Conservation (phyloP, 1,284 basidiomycete species). For the Irpex sp. region DNA sequence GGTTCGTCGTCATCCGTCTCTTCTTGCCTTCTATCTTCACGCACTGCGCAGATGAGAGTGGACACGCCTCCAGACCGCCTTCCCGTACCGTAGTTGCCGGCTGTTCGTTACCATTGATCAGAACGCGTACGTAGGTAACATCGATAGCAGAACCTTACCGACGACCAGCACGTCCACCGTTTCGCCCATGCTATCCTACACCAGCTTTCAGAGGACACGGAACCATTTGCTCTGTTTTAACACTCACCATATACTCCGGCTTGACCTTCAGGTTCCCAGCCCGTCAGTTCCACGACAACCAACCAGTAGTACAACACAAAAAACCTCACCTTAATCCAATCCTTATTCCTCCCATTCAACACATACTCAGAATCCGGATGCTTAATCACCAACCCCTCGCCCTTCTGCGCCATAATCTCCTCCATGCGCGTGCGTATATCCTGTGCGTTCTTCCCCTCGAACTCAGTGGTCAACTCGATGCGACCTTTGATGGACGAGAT, state of each 20-base stretch:
- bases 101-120: conserved; percentile 27
- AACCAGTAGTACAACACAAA: neutral
- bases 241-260: conserved; percentile 84
- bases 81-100: conserved; percentile 69
- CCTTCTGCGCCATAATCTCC: conserved; percentile 73
- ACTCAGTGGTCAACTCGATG: conserved; percentile 73
- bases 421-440: conserved; percentile 80
- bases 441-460: conserved; percentile 67
- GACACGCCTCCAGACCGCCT: conserved; percentile 77
- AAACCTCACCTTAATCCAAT: conserved; percentile 80
- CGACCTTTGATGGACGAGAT: conserved; percentile 66
- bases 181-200: conserved; percentile 81
- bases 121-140: neutral
- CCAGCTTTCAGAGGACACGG: conserved; percentile 1
- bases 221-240: neutral
- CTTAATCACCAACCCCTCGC: conserved; percentile 91
- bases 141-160: conserved; percentile 38
- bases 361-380: conserved; percentile 75
- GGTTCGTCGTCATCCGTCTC: conserved; percentile 55
- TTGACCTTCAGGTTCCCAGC: conserved; percentile 51
- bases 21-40: conserved; percentile 55
- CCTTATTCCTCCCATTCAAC: conserved; percentile 78
- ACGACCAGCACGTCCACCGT: conserved; percentile 87
- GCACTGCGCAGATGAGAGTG: conserved; percentile 69
- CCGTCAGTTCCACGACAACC: conserved; percentile 3